Conservation (phyloP, 2,329 filamentous ascomycete species). For the Verticillium albo-atrum region DNA sequence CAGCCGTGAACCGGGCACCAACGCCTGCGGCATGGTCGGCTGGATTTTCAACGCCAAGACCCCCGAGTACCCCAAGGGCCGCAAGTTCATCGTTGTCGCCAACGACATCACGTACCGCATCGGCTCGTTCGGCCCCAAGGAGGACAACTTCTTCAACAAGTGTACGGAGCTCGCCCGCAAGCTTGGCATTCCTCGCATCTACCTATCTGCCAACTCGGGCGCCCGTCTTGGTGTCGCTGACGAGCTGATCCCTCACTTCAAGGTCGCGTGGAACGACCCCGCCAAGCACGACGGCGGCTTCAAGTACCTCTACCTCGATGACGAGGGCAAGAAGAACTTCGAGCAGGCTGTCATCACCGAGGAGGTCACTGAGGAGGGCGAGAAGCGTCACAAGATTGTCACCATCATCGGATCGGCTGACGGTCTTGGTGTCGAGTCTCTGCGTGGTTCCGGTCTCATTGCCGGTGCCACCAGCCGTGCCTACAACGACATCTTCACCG, state of each 20-base stretch:
- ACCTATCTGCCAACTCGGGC: conserved; percentile 97
- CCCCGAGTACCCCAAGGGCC: conserved; percentile 88
- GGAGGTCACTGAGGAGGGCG: conserved; percentile 76
- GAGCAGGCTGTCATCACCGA: conserved; percentile 75
- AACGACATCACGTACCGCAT: conserved; percentile 99
- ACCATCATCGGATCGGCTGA: conserved; percentile 92
- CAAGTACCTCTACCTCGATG: conserved; percentile 93
- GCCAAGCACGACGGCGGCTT: conserved; percentile 82
- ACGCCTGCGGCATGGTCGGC: conserved; percentile 96
- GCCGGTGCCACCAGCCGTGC: conserved; percentile 94
- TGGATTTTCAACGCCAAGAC: conserved; percentile 95
- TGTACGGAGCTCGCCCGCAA: conserved; percentile 94
- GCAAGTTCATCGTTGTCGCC: conserved; percentile 92
- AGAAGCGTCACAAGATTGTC: conserved; percentile 89
- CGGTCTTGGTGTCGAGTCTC: conserved; percentile 93
- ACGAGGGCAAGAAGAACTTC: conserved; percentile 81
- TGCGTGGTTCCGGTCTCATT: conserved; percentile 96
- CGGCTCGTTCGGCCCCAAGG: conserved; percentile 91
- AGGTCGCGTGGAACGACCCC: conserved; percentile 90
- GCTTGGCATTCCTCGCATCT: conserved; percentile 93
- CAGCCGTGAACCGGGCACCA: conserved; percentile 89
- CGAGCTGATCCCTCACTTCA: conserved; percentile 95
- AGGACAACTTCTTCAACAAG: conserved; percentile 99
- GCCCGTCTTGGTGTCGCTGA: conserved; percentile 95
- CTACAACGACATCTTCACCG: conserved; percentile 98